Conservation (phyloP, 1,284 basidiomycete species). For the Cryptococcus deneoformans region DNA sequence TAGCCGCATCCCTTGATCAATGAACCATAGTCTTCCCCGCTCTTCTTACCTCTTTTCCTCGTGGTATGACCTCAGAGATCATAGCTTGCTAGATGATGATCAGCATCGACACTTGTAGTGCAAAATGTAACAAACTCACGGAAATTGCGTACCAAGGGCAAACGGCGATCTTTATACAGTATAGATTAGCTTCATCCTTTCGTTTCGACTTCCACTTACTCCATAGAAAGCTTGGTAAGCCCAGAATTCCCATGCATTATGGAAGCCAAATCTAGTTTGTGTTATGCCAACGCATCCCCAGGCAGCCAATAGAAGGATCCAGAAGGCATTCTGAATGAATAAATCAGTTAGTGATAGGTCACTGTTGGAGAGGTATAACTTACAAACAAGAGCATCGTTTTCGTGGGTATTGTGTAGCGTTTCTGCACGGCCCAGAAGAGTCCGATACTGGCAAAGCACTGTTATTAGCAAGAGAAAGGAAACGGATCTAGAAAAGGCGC, state of each 20-base stretch:
- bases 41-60: conserved; percentile 37
- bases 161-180: conserved; percentile 58
- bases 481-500: conserved; percentile 26
- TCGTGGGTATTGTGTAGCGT: conserved; percentile 65
- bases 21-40: conserved; percentile 11
- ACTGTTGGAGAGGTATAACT: conserved; percentile 36
- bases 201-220: neutral
- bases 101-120: neutral
- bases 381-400: conserved; percentile 54
- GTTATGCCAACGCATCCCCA: conserved; percentile 88
- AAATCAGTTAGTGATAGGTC: conserved; percentile 31
- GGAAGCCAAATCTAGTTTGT: conserved; percentile 72
- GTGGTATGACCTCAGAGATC: conserved; percentile 77
- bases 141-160: conserved; percentile 78
- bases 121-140: conserved; percentile 15
- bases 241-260: conserved; percentile 83
- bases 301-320: conserved; percentile 37
- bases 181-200: conserved; percentile 2
- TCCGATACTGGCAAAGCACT: conserved; percentile 47
- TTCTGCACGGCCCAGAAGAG: conserved; percentile 76
- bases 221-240: conserved; percentile 77
- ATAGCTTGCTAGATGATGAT: conserved; percentile 64
- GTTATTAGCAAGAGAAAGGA: no score
- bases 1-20: conserved; percentile 43
- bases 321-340: conserved; percentile 45